These are phyloP conservation scores for Fusarium brevicatenulatum DNA, from an alignment of 2,329 filamentous ascomycete genomes.

Conservation along the genomic window DNA sequence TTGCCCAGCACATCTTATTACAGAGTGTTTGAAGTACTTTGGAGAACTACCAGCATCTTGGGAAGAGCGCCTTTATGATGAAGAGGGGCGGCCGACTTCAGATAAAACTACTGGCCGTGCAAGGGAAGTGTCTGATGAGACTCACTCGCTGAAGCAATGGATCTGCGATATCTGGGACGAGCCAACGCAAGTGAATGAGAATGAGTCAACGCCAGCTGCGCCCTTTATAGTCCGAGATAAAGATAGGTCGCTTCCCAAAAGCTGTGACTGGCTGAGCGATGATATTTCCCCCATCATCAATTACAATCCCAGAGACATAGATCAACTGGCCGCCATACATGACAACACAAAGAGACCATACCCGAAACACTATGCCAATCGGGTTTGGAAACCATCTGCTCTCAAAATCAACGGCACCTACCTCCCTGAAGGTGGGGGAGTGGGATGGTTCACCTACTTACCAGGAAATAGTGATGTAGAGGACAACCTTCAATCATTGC, in stretches of 20 bases:
- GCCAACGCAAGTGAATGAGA: not conserved
- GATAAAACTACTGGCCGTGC: not conserved
- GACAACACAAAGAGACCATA: not conserved
- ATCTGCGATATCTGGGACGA: not conserved
- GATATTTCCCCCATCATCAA: not conserved
- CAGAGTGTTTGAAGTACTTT: not conserved
- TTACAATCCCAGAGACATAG: not conserved
- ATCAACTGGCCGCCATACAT: not conserved
- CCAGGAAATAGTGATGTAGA: not conserved
- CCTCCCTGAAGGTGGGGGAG: not conserved
- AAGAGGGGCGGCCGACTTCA: not conserved
- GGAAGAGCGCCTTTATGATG: not conserved
- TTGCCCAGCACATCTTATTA: not conserved
- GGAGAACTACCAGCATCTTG: not conserved
- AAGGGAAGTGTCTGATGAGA: not conserved
- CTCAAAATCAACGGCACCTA: not conserved
- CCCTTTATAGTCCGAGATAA: not conserved
- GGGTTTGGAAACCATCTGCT: not conserved
- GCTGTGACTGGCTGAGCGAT: not conserved
- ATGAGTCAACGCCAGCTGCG: not conserved
- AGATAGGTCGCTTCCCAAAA: not conserved
- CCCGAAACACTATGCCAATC: fast-evolving
- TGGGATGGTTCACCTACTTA: not conserved
- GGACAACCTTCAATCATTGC: fast-evolving
- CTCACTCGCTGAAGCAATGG: not conserved